Evolutionary conservation across 1,139 yeast species (phyloP).

Genomic region (Suhomyces panamericanus): DNA sequence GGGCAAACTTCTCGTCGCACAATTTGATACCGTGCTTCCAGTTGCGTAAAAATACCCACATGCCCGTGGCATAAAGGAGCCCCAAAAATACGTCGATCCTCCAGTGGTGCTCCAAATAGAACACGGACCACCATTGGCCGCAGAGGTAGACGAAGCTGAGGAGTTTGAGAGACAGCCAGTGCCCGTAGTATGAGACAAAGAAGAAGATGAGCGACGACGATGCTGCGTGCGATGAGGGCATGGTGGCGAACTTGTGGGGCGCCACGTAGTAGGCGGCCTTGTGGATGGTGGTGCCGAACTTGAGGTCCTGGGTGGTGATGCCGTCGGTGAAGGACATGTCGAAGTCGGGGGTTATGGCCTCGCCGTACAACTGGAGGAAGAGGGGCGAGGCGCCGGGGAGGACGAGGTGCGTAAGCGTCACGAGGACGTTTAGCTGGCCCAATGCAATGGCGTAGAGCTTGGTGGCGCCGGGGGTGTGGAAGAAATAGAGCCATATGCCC

Average conservation of each 20-base stretch:
- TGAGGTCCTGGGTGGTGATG: constrained; percentile 18
- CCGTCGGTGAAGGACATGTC: constrained; percentile 22
- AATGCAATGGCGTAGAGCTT: constrained; percentile 14
- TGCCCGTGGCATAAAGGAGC: constrained; percentile 14
- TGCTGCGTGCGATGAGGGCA: constrained; percentile 20
- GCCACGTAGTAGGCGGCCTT: constrained; percentile 18
- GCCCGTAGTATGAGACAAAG: constrained; percentile 18
- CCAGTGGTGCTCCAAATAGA: constrained; percentile 22
- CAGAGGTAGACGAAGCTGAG: constrained; percentile 13
- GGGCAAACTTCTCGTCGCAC: constrained; percentile 14
- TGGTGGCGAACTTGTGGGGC: constrained; percentile 19
- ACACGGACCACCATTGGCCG: constrained; percentile 22
- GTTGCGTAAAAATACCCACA: constrained; percentile 15
- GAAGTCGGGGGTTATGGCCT: constrained; percentile 16
- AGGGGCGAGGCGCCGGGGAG: constrained; percentile 22
- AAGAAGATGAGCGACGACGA: constrained; percentile 18
- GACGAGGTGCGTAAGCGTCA: constrained; percentile 15
- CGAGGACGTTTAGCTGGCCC: constrained; percentile 17
- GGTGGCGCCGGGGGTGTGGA: constrained; percentile 20
- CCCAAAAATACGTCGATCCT: constrained; percentile 20
- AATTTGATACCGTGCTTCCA: constrained; percentile 15
- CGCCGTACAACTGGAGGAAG: constrained; percentile 19
- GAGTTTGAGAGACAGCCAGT: constrained; percentile 13
- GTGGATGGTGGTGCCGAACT: constrained; percentile 15
- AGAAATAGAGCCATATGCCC: constrained; percentile 17